Base-by-base conservation (phyloP, 2,329 filamentous ascomycete genomes). In the Penicillium corylophilum region DNA sequence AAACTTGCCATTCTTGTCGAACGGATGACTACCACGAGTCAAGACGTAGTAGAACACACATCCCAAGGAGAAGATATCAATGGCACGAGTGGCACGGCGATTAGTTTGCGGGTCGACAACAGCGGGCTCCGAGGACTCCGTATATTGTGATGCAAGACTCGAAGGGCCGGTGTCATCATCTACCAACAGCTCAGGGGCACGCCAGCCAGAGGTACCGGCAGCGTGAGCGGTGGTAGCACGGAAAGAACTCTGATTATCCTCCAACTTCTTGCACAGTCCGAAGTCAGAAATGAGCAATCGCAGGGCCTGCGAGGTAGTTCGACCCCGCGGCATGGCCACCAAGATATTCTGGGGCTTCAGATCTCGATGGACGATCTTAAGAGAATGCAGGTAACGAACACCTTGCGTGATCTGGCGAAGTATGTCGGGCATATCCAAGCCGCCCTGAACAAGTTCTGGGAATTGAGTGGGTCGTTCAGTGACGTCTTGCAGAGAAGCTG, bases 31-130 rank as follows among this genome's bases (percentile, higher is more conserved):
- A 15, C 94, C 94, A 56, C 91, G 89, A 1, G 93, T 96, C 53
- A 99, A 80, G n/a, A 97, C 92, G 70, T 96, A 99, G 75, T 92
- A 97, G 77, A 96, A 99, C n/a, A 99, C 91, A 47, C 96, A 87
- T 1, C 94, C 94, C 31, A 99, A 82, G 0, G 92, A 96, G 75
- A 99, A 99, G 23, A 99, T 96, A 68, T 99, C 94, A 55, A 97
- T 96, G 8, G 94, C 90, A 41, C 94, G 87, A 41, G 95, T 99
- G 6, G 95, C 93, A 46, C 94, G 88, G 53, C 91, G 86, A 60
- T 84, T 85, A 4, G 77, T 79, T 44, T 79, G 60, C 65, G 79
- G 74, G 77, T 81, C 69, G 18, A 84, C 75, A 16, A 83, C 82
- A 12, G 75, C 73, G 2, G 76, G 76, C 54, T 79, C 76, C 2